Conservation (phyloP, 2,329 filamentous ascomycete genomes). For the Penicillium decumbens region DNA sequence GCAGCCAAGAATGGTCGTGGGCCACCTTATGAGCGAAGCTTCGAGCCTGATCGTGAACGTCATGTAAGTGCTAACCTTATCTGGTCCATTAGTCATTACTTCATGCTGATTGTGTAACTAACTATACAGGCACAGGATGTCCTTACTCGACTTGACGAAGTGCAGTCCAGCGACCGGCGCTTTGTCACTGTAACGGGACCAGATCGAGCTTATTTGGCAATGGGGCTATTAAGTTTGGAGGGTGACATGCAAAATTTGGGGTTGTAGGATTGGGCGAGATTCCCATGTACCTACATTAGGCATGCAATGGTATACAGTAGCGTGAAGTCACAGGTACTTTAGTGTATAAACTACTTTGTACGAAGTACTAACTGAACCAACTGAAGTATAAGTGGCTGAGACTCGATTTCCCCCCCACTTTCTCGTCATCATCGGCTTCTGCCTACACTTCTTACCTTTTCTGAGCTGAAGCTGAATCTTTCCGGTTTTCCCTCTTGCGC, state of each 20-base stretch:
- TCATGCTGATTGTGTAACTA: slow-evolving; percentile 18
- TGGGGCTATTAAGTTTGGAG: slow-evolving; percentile 74
- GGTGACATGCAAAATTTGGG: slow-evolving; percentile 65
- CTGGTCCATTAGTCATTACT: not conserved
- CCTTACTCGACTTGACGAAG: slow-evolving; percentile 24
- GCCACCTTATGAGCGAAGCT: slow-evolving; percentile 60
- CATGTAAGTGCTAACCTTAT: slow-evolving; percentile 14
- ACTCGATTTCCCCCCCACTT: not conserved
- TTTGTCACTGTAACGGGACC: slow-evolving; percentile 59
- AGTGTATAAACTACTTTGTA: not conserved
- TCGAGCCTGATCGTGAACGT: slow-evolving; percentile 11
- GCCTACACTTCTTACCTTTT: slow-evolving; percentile 14
- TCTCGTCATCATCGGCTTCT: slow-evolving; percentile 19
- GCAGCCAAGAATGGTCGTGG: slow-evolving; percentile 68
- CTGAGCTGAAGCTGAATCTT: slow-evolving; percentile 14
- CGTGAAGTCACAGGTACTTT: not conserved
- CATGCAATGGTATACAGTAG: not conserved
- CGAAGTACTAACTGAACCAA: not conserved
- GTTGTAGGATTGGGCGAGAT: slow-evolving; percentile 38
- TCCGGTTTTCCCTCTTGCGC: slow-evolving; percentile 2
- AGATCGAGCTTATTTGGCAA: slow-evolving; percentile 66
- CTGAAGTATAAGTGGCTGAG: not conserved
- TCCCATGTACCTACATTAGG: slow-evolving; percentile 7
- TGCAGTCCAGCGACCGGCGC: slow-evolving; percentile 38
- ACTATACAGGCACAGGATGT: slow-evolving; percentile 12